A percentile compares a stretch with the other conserved stretches of the same genome.
Evolutionary conservation across 345 rosid species (phyloP).

Genomic region (Abelmoschus esculentus): DNA sequence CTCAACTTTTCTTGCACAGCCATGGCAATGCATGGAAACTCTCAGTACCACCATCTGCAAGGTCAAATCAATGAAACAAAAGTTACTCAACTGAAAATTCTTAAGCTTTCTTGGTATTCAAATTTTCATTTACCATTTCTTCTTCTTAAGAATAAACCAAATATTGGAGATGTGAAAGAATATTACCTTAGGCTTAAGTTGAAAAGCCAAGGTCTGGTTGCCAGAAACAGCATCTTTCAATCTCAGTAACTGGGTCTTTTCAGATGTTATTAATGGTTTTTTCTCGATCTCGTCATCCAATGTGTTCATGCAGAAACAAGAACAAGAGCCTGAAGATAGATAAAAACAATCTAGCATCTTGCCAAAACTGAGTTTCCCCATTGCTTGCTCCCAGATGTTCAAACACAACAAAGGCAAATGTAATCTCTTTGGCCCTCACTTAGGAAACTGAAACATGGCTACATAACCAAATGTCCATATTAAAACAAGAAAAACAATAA

Average conservation of each 20-base stretch:
- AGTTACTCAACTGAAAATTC: background rate
- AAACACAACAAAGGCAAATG: slow-evolving; percentile 9
- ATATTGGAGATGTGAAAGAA: background rate
- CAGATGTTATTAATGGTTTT: slow-evolving; percentile 36
- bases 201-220: slow-evolving; percentile 73
- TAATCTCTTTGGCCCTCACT: slow-evolving; percentile 8
- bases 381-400: slow-evolving; percentile 17
- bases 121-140: background rate
- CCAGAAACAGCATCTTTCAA: slow-evolving; percentile 58
- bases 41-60: slow-evolving; percentile 69
- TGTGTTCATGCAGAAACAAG: slow-evolving; percentile 59
- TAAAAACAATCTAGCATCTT: slow-evolving; percentile 44
- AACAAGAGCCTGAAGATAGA: slow-evolving; percentile 38
- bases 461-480: background rate
- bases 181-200: slow-evolving; percentile 74
- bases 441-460: slow-evolving; percentile 12
- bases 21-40: slow-evolving; percentile 87
- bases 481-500: background rate
- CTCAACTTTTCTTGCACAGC: slow-evolving; percentile 89
- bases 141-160: background rate
- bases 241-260: slow-evolving; percentile 31
- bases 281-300: slow-evolving; percentile 43
- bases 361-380: slow-evolving; percentile 52
- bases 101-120: background rate
- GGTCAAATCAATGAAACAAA: background rate